Evolutionary conservation across 331 rosid genomes (phyloP), one percentile per base, ranked within the genome.

Genomic region (Ulmus americana): DNA sequence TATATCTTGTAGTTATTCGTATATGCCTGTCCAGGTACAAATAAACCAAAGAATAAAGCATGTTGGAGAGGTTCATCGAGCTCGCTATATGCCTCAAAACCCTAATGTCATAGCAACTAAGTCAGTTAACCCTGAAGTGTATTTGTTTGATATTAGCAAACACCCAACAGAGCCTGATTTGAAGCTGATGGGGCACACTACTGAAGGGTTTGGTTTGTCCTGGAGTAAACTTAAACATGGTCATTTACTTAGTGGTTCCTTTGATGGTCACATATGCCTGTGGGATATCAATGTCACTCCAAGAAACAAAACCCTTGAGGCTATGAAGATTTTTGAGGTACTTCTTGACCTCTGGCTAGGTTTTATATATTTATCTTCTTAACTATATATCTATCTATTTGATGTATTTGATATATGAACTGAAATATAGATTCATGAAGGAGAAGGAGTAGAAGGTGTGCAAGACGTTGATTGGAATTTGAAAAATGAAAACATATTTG

Each of bases 391-490:
- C 35, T 28, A 28, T 28, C 35, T 28, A 28, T 28, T 28, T 28
- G 3, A 28, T 28, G 35, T 28, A 28, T 28, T 28, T 28, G 35
- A 28, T 28, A 20, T 20, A 20, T 20, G 22, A 20, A 2, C 22
- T 20, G 45, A 18, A 42, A 64, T 41, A 90, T 28, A 28, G 99
- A 84, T 87, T 52, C 99, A 94, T 68, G 99, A 87, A 74, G 97
- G 99, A 71, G 35, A 28, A 28, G 35, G 35, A 28, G 35, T 28
- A 28, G 35, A 28, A 28, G 99, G 90, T 55, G 99, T 94, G 28
- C 97, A 90, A 74, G 99, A 94, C 18, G 97, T 94, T 7, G 91
- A 97, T 35, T 94, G 99, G 99, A 97, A 94, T 90, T 78, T 90
- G 85, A 87, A 97, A 84, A 97, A 94, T 74, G 99, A 94, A 63